These are phyloP conservation scores for Aspergillus persii DNA, from an alignment of 2,329 filamentous ascomycete genomes.

Conservation along the genomic window DNA sequence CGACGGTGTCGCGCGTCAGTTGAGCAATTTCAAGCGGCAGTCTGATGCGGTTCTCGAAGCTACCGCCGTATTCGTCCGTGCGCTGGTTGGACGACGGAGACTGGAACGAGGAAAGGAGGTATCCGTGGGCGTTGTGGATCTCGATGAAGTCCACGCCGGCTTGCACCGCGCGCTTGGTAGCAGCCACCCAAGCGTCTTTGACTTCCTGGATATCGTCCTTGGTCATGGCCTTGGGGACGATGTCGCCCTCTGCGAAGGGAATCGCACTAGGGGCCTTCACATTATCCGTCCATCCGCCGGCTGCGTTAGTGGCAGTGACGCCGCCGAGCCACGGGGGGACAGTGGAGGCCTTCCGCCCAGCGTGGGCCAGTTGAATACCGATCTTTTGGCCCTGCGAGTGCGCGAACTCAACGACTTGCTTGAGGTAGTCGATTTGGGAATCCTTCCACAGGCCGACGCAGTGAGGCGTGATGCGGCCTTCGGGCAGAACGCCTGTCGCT, in stretches of 20 bases:
- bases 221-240: conserved; percentile 66
- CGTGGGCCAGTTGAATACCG: conserved; percentile 78
- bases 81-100: conserved; percentile 68
- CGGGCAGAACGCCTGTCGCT: conserved; percentile 70
- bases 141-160: conserved; percentile 77
- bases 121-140: conserved; percentile 77
- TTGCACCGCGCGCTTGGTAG: conserved; percentile 59
- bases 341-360: conserved; percentile 63
- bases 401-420: conserved; percentile 69
- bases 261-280: conserved; percentile 59
- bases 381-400: conserved; percentile 75
- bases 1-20: conserved; percentile 60
- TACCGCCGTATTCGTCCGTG: conserved; percentile 55
- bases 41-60: conserved; percentile 63
- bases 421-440: conserved; percentile 69
- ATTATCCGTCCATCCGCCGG: conserved; percentile 56
- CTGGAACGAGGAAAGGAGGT: conserved; percentile 69
- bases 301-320: conserved; percentile 46
- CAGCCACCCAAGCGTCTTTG: conserved; percentile 61
- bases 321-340: conserved; percentile 51
- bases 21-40: conserved; percentile 67
- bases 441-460: conserved; percentile 72
- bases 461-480: conserved; percentile 75
- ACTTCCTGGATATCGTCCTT: conserved; percentile 64
- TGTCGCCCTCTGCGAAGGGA: conserved; percentile 61